Evolutionary conservation across 305 asterid genomes (phyloP), one percentile per base, ranked within the genome.

Genomic region (Andrographis paniculata): DNA sequence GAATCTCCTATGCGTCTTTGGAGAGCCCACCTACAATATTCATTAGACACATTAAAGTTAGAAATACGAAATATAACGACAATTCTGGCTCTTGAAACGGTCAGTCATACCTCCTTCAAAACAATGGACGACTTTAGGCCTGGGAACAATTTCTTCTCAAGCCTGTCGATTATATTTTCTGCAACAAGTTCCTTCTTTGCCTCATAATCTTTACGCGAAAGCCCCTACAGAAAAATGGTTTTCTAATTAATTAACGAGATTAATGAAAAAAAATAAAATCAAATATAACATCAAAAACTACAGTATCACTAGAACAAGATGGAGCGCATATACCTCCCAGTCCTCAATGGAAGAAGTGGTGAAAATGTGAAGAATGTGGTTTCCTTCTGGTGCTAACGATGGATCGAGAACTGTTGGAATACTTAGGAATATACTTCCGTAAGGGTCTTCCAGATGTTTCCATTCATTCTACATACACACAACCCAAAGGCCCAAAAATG

Each of bases 371-470:
- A 91, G 95, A 75, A 83, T 80, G 76, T 91, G 99, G 33, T 72
- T 67, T 59, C 99, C 96, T 70, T 80, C 79, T 41, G 99, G 96
- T 62, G 99, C 99, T 58, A 91, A 70, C 16, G 99, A 80, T 16
- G 77, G 50, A 63, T 87, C 99, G 41, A 91, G 95, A 58, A 87
- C 73, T 9, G 99, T 91, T 42, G 99, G 99, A 63, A 91, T 91
- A 69, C 99, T 91, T 82, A 91, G 69, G 72, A 87, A 87, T 69
- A 91, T 83, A 65, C 99, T 91, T 65, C 99, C 96, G 47, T 91
- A 80, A 14, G 94, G 75, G 19, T 48, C 58, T 61, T 86, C 98
- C 17, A 89, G 72, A 60, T 68, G 70, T 58, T 56, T 52, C 98
- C 98, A 89, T 45, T 78, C 74, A 75, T 86, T 89, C 96, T 89